Base-by-base conservation (phyloP, 345 rosid genomes). In the Streptanthus diversifolius region DNA sequence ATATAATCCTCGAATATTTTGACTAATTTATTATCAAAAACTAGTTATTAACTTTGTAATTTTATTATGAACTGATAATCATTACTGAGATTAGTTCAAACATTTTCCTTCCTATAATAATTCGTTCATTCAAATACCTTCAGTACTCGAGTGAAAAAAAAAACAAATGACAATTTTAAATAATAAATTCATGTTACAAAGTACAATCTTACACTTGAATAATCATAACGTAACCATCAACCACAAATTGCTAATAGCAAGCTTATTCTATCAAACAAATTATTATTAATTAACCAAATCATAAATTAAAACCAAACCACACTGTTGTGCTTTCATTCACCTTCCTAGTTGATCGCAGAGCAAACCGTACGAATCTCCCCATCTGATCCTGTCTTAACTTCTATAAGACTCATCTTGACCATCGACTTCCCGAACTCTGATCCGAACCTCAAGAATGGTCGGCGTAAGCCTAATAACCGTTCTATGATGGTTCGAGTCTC, bases 381-480 rank as follows among this genome's bases (percentile, higher is more conserved):
- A 12, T 73, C 39, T 3, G 67, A 63, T 5, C 83, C 81, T 0
- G 84, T 80, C 72, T 83, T 83, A 13, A 85, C 80, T 0, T 75
- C 85, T 15, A 80, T 80, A 15, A 81, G 83, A 74, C 87, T 80
- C 91, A 87, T 87, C 79, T 82, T 87, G 11, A 72, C 74, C 89
- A 87, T 87, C 7, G 91, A 70, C 36, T 32, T 73, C 7, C 76
- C 84, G 5, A 87, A 87, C 76, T 87, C 85, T 3, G 36, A 35
- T 44, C 77, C 73, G n/a, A 83, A 87, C 3, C 37, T 49, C 66
- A 70, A 15, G 8, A 59, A 65, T 18, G 80, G 80, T 17, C 45
- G 30, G 11, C 82, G 59, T 13, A 79, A 25, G 12, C 78, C 75
- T 15, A 72, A 61, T 25, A 81, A 65, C 1, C 82, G 45, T 37